Percentiles rank a stretch among this genome's conserved stretches.
Conservation (phyloP, 2,329 filamentous ascomycete species). For the Penicillium olsonii region DNA sequence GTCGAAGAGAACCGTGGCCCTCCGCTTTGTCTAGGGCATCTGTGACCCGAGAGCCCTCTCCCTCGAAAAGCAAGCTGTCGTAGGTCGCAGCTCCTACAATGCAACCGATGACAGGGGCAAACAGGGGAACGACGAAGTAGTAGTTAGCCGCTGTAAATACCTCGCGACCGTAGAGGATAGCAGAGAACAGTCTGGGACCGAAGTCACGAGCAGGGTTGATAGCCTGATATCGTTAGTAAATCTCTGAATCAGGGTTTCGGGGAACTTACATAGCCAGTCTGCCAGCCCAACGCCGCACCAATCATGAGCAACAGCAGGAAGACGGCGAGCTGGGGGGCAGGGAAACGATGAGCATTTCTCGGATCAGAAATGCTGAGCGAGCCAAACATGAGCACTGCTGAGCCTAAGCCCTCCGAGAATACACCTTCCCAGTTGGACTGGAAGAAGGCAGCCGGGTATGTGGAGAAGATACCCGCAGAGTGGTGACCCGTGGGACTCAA, state of each 20-base stretch:
- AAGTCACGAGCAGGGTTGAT: slow-evolving; percentile 35
- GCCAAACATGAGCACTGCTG: slow-evolving; percentile 35
- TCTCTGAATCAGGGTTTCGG: no score
- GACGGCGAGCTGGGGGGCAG: slow-evolving; percentile 27
- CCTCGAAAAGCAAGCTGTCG: slow-evolving; percentile 30
- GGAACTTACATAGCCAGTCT: slow-evolving; percentile 35
- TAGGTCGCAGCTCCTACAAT: slow-evolving; percentile 30
- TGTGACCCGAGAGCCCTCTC: slow-evolving; percentile 33
- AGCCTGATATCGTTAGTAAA: slow-evolving; percentile 20
- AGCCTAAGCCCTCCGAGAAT: slow-evolving; percentile 30
- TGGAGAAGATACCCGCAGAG: slow-evolving; percentile 32
- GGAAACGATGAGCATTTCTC: slow-evolving; percentile 26
- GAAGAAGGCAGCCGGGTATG: slow-evolving; percentile 28
- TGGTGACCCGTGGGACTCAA: slow-evolving; percentile 30
- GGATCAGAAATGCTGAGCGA: slow-evolving; percentile 29
- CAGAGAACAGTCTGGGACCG: slow-evolving; percentile 32
- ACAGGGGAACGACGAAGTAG: slow-evolving; percentile 33
- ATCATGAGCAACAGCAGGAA: slow-evolving; percentile 32
- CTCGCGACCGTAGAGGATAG: slow-evolving; percentile 31
- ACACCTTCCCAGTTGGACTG: slow-evolving; percentile 35
- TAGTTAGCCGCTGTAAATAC: slow-evolving; percentile 30
- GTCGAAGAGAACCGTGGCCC: slow-evolving; percentile 23
- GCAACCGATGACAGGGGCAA: slow-evolving; percentile 31
- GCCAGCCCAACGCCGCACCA: slow-evolving; percentile 34
- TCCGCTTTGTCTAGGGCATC: slow-evolving; percentile 28